A percentile compares a stretch with the other conserved stretches of the same genome.
These are phyloP conservation scores for Alternaria sp. DNA, from an alignment of 2,329 filamentous ascomycete genomes.

Conservation along the genomic window DNA sequence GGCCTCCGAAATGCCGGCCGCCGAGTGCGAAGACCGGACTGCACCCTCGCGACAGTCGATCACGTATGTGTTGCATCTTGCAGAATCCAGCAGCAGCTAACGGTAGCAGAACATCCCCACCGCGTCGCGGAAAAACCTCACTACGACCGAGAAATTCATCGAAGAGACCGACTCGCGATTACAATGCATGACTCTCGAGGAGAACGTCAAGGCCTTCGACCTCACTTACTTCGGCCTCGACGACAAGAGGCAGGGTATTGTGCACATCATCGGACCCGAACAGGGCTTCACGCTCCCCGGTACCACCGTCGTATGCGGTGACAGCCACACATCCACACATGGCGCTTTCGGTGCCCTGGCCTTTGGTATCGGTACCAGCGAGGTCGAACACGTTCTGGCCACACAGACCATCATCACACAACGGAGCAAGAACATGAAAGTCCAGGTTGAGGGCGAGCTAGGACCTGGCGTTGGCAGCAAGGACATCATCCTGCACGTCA, in stretches of 20 bases:
- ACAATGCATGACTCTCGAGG: slow-evolving; percentile 94
- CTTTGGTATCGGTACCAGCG: slow-evolving; percentile 96
- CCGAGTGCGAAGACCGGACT: slow-evolving; percentile 90
- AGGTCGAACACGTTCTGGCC: slow-evolving; percentile 97
- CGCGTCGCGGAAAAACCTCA: slow-evolving; percentile 86
- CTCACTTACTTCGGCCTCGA: slow-evolving; percentile 96
- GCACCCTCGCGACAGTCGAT: slow-evolving; percentile 94
- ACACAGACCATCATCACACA: slow-evolving; percentile 95
- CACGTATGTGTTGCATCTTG: slow-evolving; percentile 69
- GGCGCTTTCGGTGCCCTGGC: slow-evolving; percentile 94
- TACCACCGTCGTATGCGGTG: slow-evolving; percentile 95
- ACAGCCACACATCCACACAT: slow-evolving; percentile 97
- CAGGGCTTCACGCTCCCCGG: slow-evolving; percentile 98
- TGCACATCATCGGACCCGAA: slow-evolving; percentile 97
- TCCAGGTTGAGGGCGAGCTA: slow-evolving; percentile 91
- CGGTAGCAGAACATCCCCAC: slow-evolving; percentile 84
- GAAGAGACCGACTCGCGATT: slow-evolving; percentile 91
- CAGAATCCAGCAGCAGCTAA: slow-evolving; percentile 13
- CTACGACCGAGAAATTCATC: slow-evolving; percentile 92
- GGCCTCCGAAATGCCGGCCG: slow-evolving; percentile 88
- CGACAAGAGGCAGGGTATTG: slow-evolving; percentile 96
- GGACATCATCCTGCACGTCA: slow-evolving; percentile 90
- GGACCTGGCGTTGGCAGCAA: slow-evolving; percentile 93
- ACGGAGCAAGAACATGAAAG: slow-evolving; percentile 97
- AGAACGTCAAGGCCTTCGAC: slow-evolving; percentile 96